A percentile compares a stretch with the other conserved stretches of the same genome.
Conservation (phyloP, 352 stramenopile species). For the Vaucheria bursata region DNA sequence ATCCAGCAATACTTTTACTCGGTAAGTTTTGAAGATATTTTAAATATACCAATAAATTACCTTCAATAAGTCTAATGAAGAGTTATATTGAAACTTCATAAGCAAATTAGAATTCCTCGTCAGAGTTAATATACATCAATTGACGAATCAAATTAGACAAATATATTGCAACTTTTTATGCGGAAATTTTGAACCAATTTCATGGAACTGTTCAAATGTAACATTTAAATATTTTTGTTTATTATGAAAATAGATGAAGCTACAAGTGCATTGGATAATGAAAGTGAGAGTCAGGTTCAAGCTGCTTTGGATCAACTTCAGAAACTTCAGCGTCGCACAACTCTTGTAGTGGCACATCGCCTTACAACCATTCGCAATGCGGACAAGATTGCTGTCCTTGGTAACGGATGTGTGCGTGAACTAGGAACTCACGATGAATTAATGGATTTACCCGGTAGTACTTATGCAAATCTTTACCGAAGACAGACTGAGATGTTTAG, state of each 20-base stretch:
- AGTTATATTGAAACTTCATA: too few relatives aligned
- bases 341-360: slow-evolving; percentile 72
- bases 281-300: slow-evolving; percentile 59
- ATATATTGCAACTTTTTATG: too few relatives aligned
- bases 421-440: slow-evolving; percentile 52
- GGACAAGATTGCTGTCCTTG: slow-evolving; percentile 65
- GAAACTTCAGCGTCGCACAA: slow-evolving; percentile 50
- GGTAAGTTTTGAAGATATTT: slow-evolving; percentile 54
- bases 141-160: too few relatives aligned
- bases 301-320: slow-evolving; percentile 56
- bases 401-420: slow-evolving; percentile 54
- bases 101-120: too few relatives aligned
- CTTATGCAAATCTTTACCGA: background rate
- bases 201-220: too few relatives aligned
- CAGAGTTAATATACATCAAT: too few relatives aligned
- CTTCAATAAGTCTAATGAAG: too few relatives aligned
- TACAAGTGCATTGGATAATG: slow-evolving; percentile 53
- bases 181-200: too few relatives aligned
- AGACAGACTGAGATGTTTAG: background rate
- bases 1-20: slow-evolving; percentile 68
- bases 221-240: too few relatives aligned
- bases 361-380: slow-evolving; percentile 76
- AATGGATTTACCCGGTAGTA: slow-evolving; percentile 19
- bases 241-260: slow-evolving; percentile 48
- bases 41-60: too few relatives aligned